These are phyloP conservation scores for Paecilomyces formosus DNA, from an alignment of 2,329 filamentous ascomycete species.

Conservation along the genomic window DNA sequence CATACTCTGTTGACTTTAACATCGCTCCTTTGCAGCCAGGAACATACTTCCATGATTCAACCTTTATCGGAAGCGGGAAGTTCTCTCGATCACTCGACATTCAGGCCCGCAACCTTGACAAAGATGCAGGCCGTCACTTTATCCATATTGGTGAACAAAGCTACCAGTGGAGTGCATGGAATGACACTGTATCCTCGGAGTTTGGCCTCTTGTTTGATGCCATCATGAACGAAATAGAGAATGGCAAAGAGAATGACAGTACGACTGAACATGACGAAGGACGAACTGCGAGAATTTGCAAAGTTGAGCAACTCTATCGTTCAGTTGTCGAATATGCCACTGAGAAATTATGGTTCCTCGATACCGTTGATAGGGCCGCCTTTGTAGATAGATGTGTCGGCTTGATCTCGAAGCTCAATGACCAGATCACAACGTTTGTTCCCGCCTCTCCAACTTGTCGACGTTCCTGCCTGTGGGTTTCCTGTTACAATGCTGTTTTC, in stretches of 20 bases:
- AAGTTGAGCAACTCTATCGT: slow-evolving; percentile 21
- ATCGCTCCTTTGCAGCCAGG: slow-evolving; percentile 42
- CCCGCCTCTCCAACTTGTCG: slow-evolving; percentile 10
- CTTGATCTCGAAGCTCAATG: slow-evolving; percentile 33
- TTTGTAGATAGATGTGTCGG: slow-evolving; percentile 34
- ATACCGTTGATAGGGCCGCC: slow-evolving; percentile 45
- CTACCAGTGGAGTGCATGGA: slow-evolving; percentile 48
- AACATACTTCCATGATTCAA: slow-evolving; percentile 49
- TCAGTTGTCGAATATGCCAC: slow-evolving; percentile 45
- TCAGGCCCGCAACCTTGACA: slow-evolving; percentile 36
- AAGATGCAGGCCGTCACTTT: slow-evolving; percentile 27
- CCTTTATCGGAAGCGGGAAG: slow-evolving; percentile 52
- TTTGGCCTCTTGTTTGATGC: slow-evolving; percentile 29
- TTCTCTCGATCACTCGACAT: slow-evolving; percentile 41
- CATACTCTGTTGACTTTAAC: slow-evolving; percentile 48
- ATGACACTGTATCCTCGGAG: slow-evolving; percentile 45
- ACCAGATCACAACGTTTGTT: slow-evolving; percentile 19
- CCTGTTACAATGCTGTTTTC: slow-evolving; percentile 27
- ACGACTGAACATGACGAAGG: not conserved
- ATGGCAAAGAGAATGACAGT: slow-evolving; percentile 9
- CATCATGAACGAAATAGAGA: slow-evolving; percentile 19
- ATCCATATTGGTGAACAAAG: slow-evolving; percentile 28
- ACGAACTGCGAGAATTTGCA: slow-evolving; percentile 7
- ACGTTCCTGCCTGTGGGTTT: slow-evolving; percentile 13
- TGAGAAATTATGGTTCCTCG: slow-evolving; percentile 44